phyloP scores from a whole-genome alignment of 257 asterid species.

The Verbascum thapsus region DNA sequence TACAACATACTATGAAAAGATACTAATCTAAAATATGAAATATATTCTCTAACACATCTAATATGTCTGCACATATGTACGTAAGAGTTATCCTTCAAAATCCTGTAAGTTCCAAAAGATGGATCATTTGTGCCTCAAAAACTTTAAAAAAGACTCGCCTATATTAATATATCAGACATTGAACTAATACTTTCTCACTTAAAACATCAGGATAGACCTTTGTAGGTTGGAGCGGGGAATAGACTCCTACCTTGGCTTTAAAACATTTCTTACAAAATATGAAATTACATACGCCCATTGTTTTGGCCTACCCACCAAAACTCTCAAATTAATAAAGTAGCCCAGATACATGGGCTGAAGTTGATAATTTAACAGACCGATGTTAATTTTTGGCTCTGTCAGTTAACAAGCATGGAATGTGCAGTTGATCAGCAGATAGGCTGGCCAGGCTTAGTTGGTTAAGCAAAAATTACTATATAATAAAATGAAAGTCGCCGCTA shows the following conservation, averaged over 20 bases:
- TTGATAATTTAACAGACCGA: background rate
- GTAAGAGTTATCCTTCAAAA: background rate
- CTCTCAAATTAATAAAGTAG: slow-evolving; percentile 1
- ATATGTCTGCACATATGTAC: background rate
- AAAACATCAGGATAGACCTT: background rate
- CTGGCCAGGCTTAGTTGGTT: background rate
- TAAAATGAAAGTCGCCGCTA: slow-evolving; percentile 2
- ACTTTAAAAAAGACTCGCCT: background rate
- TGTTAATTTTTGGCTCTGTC: background rate
- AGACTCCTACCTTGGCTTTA: background rate
- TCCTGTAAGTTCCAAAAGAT: background rate
- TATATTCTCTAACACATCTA: no score
- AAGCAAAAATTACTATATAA: background rate
- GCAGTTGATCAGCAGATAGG: background rate
- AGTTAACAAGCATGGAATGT: background rate
- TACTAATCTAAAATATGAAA: no score
- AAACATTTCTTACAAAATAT: slow-evolving; percentile 5
- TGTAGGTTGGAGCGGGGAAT: background rate
- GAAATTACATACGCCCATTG: background rate
- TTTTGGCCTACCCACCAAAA: slow-evolving; percentile 1
- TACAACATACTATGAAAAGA: no score
- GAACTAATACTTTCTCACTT: slow-evolving; percentile 18
- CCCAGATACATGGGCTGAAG: background rate
- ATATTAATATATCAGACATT: slow-evolving; percentile 6
- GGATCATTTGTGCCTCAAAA: background rate